Base-by-base conservation (phyloP, 2,329 filamentous ascomycete genomes). In the Colletotrichum orbiculare region DNA sequence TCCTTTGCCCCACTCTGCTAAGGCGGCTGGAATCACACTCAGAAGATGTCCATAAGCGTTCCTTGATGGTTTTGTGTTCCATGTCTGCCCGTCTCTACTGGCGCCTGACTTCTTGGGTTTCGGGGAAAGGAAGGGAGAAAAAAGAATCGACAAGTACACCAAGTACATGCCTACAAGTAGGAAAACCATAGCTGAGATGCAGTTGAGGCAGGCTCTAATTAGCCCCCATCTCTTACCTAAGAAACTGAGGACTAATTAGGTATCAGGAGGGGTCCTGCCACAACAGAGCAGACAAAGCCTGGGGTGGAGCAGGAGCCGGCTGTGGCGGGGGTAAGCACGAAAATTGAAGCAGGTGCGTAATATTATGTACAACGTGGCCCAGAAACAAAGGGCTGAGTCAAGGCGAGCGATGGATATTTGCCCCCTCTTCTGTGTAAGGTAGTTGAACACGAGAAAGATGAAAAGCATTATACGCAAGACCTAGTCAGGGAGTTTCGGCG, bases 271-370 rank as follows among this genome's bases (percentile, higher is more conserved):
- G 53, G 43, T 17, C 42, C 37, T 46, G 15, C 33, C 17, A 48
- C 37, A 37, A n/a, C 37, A 45, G 37, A 49, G 50, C 25, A 5
- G 25, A 25, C 25, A 25, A 25, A 25, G 25, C 25, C 25, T 25
- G 25, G 25, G 25, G 25, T 25, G 25, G 25, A 25, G 13, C 8
- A 12, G 4, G 43, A 57, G 60, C 33, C 49, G 56, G 42, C 52
- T 47, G 47, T 62, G 52, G 52, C 58, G 58, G 62, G 25, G 62
- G 52, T 62, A 56, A 52, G 57, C 57, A 53, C 58, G 15, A 56
- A 33, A 13, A 58, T 8, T 17, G 38, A 35, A 48, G 25, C 25
- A 25, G 25, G 25, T 25, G 25, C 25, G 25, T 25, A 4, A 5
- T 25, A 25, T 5, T 25, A 25, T 25, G 25, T 25, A 25, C 25